Base-by-base conservation (phyloP, 2,329 filamentous ascomycete genomes). In the Colletotrichum aenigma region DNA sequence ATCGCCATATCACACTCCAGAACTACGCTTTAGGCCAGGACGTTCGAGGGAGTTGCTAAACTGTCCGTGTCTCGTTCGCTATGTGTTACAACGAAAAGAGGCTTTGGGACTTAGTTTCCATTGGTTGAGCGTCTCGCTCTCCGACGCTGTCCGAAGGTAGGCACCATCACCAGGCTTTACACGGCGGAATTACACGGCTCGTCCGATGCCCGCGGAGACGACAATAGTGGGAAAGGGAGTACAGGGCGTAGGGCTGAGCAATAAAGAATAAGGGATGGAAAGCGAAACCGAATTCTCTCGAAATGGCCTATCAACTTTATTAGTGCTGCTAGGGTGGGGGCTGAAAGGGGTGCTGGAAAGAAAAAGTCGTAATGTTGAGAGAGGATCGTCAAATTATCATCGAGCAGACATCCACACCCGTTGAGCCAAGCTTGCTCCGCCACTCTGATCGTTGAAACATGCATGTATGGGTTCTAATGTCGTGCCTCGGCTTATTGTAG, bases 41-140 rank as follows among this genome's bases (percentile, higher is more conserved):
- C 36, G 16, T 9, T 3, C 36, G 36, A 38, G 16, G 38, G 16
- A 18, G 8, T n/a, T 43, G 38, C 18, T n/a, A n/a, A n/a, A 12
- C 18, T 43, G 3, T 2, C 1, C 18, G 8, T 6, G 38, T n/a
- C 38, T 43, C 38, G 38, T 6, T 43, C 8, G 38, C 38, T 5
- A 10, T 43, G 38, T 10, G 3, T 2, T n/a, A 1, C 3, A 43
- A 43, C 2, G 3, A 43, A 43, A 4, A n/a, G 38, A n/a, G 38
- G 5, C 3, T 5, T 43, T 6, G 18, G 10, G 3, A 3, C 18
- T n/a, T 12, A 12, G 1, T 43, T 2, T n/a, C 16, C 38, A n/a
- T n/a, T 43, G 18, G 38, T 12, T 5, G 1, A 43, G 18, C 0
- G 18, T 10, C 38, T 43, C 38, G 38, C 18, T n/a, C 5, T 43